These are phyloP conservation scores for Herpetomonas samuelpessoai DNA, from an alignment of 208 protist species.

Conservation along the genomic window DNA sequence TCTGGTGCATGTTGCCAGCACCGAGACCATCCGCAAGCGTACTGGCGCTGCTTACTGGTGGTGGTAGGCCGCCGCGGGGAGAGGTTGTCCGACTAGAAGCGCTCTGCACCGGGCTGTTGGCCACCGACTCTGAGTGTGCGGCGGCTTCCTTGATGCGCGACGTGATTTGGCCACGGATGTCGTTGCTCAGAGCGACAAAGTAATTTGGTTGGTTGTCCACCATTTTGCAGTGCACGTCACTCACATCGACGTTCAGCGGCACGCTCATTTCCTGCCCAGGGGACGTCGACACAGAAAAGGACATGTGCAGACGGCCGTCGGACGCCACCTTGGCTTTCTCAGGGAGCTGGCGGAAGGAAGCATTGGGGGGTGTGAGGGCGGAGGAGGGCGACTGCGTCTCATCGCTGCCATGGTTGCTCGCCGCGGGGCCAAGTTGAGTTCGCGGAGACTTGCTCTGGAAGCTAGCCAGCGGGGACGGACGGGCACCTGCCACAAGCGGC, in stretches of 20 bases:
- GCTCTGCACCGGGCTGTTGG: not conserved
- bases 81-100: too few relatives aligned
- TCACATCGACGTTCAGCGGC: slow-evolving; percentile 65
- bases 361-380: not conserved
- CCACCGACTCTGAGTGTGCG: slow-evolving; percentile 11
- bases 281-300: slow-evolving; percentile 57
- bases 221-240: slow-evolving; percentile 69
- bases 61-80: too few relatives aligned
- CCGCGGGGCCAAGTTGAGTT: too few relatives aligned
- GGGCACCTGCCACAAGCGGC: not conserved
- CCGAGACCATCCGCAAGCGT: too few relatives aligned
- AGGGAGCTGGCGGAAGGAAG: slow-evolving; percentile 9
- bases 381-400: too few relatives aligned
- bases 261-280: slow-evolving; percentile 61
- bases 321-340: slow-evolving; percentile 29
- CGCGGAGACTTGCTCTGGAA: too few relatives aligned
- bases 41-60: too few relatives aligned
- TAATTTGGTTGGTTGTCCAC: slow-evolving; percentile 78
- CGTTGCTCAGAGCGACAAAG: slow-evolving; percentile 71
- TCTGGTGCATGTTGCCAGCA: too few relatives aligned
- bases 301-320: slow-evolving; percentile 74
- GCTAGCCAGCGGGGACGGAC: not conserved
- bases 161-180: slow-evolving; percentile 61
- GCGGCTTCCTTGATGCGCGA: slow-evolving; percentile 62
- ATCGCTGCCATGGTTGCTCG: too few relatives aligned